Percentiles rank a stretch among this genome's conserved stretches.
phyloP scores from a whole-genome alignment of 768 basidiomycete species.

The Phanerochaete sordida region DNA sequence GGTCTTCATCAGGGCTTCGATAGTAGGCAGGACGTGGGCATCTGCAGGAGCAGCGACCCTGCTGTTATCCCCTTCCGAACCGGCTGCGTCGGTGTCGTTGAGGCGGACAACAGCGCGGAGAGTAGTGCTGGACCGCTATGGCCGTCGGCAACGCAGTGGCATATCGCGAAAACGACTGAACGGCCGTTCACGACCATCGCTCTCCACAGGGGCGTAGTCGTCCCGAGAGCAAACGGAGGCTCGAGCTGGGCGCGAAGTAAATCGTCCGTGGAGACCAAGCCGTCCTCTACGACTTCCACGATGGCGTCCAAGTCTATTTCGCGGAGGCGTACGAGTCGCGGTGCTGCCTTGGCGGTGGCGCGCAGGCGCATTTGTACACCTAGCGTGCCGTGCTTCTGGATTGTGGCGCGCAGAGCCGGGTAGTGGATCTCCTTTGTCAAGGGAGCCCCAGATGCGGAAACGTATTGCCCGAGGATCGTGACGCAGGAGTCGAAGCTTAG shows the following conservation, averaged over 20 bases:
- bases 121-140: slow-evolving; percentile 37
- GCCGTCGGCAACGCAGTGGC: slow-evolving; percentile 39
- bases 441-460: not conserved
- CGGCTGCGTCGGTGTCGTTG: not conserved
- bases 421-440: not conserved
- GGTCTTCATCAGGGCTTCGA: slow-evolving; percentile 4
- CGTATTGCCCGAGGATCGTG: not conserved
- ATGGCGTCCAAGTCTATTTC: not conserved
- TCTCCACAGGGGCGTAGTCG: too few relatives aligned
- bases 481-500: not conserved
- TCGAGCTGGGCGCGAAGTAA: not conserved
- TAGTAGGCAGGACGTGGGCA: not conserved
- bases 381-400: not conserved
- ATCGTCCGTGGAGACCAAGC: not conserved
- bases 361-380: not conserved
- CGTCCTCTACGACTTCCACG: not conserved
- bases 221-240: not conserved
- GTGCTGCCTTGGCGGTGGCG: not conserved
- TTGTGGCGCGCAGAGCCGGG: not conserved
- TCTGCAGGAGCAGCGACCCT: not conserved
- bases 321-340: not conserved
- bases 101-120: slow-evolving; percentile 30
- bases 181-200: too few relatives aligned
- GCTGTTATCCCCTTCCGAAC: not conserved
- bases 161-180: slow-evolving; percentile 12